A percentile compares a stretch with the other conserved stretches of the same genome.
Evolutionary conservation across 768 basidiomycete genomes (phyloP).

Genomic region (Panellus pusillus): DNA sequence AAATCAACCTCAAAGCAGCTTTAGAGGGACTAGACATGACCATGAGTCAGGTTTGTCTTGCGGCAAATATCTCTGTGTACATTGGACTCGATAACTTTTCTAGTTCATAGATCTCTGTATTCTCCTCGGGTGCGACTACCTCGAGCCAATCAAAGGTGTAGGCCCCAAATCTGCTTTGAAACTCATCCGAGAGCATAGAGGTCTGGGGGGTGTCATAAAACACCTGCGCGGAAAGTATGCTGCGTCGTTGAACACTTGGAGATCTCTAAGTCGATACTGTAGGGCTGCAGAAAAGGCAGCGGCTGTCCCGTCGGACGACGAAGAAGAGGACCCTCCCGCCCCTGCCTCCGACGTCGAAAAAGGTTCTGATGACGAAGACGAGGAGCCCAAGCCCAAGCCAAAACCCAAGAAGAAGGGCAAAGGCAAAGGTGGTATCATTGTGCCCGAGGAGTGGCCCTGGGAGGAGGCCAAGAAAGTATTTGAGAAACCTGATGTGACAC

Average conservation of each 20-base stretch:
- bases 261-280: conserved; percentile 28
- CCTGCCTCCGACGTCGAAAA: conserved; percentile 48
- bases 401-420: conserved; percentile 47
- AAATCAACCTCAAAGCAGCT: conserved; percentile 80
- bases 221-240: conserved; percentile 77
- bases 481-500: conserved; percentile 83
- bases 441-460: conserved; percentile 98
- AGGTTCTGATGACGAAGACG: conserved; percentile 34
- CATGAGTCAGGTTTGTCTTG: conserved; percentile 73
- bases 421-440: conserved; percentile 70
- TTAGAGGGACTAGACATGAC: conserved; percentile 89
- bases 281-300: conserved; percentile 49
- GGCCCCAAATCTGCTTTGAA: conserved; percentile 96
- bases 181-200: conserved; percentile 79
- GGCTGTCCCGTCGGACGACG: conserved; percentile 26
- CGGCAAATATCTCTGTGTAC: background rate
- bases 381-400: conserved; percentile 28
- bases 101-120: conserved; percentile 97
- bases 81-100: background rate
- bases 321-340: conserved; percentile 36
- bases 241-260: background rate
- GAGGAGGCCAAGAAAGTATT: conserved; percentile 92
- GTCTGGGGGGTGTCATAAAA: conserved; percentile 69
- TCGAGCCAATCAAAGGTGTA: conserved; percentile 97
- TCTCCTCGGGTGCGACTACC: conserved; percentile 95